A percentile compares a stretch with the other conserved stretches of the same genome.
Conservation (phyloP, 163 green algal genomes). For the Scenedesmus sp. region DNA sequence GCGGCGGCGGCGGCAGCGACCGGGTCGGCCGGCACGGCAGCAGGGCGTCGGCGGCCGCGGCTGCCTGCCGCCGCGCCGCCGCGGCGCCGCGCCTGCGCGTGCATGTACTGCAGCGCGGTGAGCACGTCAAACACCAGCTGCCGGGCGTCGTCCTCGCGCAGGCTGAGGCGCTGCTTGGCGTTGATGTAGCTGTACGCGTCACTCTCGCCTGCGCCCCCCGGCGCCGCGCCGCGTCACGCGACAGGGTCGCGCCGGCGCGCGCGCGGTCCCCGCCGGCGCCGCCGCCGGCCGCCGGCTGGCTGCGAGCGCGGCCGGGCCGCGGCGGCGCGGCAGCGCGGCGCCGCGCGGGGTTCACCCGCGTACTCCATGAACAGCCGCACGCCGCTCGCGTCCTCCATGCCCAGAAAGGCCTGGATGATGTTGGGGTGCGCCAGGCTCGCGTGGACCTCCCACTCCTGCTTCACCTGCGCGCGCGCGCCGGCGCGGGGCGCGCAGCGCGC, state of each 20-base stretch:
- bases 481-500: neutral
- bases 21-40: too few species aligned
- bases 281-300: too few species aligned
- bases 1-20: too few species aligned
- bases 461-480: constrained; percentile 32
- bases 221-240: too few species aligned
- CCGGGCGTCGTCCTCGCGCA: constrained; percentile 44
- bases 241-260: too few species aligned
- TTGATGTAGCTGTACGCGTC: constrained; percentile 50
- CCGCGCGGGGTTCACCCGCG: neutral
- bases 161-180: constrained; percentile 43
- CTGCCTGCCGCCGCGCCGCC: neutral
- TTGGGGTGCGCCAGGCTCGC: constrained; percentile 39
- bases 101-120: constrained; percentile 40
- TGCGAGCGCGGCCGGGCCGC: too few species aligned
- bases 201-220: too few species aligned
- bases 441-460: constrained; percentile 48
- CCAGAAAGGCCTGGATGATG: constrained; percentile 46
- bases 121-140: constrained; percentile 48
- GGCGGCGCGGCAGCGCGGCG: too few species aligned
- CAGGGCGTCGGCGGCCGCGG: too few species aligned
- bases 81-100: constrained; percentile 27
- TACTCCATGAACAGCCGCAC: constrained; percentile 49
- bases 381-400: constrained; percentile 18
- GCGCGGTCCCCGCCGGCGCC: too few species aligned